Base-by-base conservation (phyloP, 2,329 filamentous ascomycete genomes). In the Trichophyton schoenleinii region DNA sequence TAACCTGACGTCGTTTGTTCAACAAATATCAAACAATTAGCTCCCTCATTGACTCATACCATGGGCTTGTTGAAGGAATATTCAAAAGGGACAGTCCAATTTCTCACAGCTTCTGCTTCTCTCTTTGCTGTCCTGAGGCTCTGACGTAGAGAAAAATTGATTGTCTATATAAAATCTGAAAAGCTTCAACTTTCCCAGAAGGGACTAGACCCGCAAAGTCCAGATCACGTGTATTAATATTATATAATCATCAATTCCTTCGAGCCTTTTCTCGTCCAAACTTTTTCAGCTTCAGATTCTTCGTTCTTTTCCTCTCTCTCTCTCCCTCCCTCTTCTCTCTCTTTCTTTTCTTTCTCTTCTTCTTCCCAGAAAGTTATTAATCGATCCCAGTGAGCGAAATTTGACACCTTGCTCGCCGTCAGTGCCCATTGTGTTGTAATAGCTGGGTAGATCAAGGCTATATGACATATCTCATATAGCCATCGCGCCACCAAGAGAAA, bases 341-440 rank as follows among this genome's bases (percentile, higher is more conserved):
- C 25, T 61, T 64, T 60, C 59, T 65, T 64, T 65, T 68, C 67
- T 68, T 67, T 70, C 68, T 70, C 73, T 70, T 72, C 72, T 73
- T 72, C 70, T 48, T 25, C 9, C 44, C 67, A 72, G 75, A 82
- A 84, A 83, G 80, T 83, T 83, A 75, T 53, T 53, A 77, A 68
- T 70, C 31, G 53, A 53, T 71, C 64, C 64, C 71, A 79, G 79
- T 77, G 74, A 76, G 75, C 73, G 73, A 79, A 82, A 83, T 83
- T 84, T 84, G 82, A 81, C 81, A 77, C 75, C 78, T 73, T 66
- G 68, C 65, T 66, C 64, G 64, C 63, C 66, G 9, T 64, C 69
- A 71, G 15, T 57, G 77, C 81, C 79, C 77, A 77, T 78, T 72
- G 79, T 77, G 83, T 83, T 86, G 83, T 76, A 79, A 74, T 77